These are phyloP conservation scores for Copromyces sp. DNA, from an alignment of 495 filamentous ascomycete genomes.

Conservation along the genomic window DNA sequence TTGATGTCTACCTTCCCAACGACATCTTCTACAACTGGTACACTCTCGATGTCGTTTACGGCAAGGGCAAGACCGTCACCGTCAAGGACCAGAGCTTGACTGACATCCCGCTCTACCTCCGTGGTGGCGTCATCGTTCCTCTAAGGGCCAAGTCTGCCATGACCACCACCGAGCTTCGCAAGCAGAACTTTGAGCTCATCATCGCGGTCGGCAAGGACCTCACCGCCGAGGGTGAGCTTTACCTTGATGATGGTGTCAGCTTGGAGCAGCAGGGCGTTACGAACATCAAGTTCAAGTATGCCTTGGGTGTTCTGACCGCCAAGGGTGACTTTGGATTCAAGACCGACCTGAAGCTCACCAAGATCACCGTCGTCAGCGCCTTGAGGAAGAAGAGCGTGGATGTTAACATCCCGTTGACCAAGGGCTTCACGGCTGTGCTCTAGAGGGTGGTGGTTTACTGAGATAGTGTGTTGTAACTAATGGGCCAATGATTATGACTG, in stretches of 20 bases:
- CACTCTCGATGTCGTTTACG: conserved; percentile 47
- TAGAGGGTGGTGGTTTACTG: background rate
- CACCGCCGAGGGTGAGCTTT: conserved; percentile 35
- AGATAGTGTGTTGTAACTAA: background rate
- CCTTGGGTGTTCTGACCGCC: conserved; percentile 36
- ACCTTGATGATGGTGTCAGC: conserved; percentile 53
- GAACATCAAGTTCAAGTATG: conserved; percentile 45
- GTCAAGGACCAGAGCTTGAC: conserved; percentile 47
- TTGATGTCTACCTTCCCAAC: conserved; percentile 62
- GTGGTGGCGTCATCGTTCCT: conserved; percentile 61
- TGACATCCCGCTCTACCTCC: conserved; percentile 63
- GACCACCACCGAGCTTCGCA: conserved; percentile 60
- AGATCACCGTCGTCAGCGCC: conserved; percentile 46
- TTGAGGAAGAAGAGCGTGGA: conserved; percentile 1
- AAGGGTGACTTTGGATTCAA: conserved; percentile 45
- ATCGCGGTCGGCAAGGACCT: conserved; percentile 48
- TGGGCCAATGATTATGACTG: background rate
- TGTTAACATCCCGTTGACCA: conserved; percentile 8
- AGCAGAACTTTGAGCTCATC: conserved; percentile 58
- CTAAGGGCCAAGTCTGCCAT: conserved; percentile 49
- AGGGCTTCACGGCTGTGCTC: conserved; percentile 1
- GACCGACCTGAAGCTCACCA: conserved; percentile 39
- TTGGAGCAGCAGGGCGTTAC: conserved; percentile 39
- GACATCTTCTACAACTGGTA: conserved; percentile 74
- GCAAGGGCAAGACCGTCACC: conserved; percentile 42